A percentile compares a stretch with the other conserved stretches of the same genome.
These are phyloP conservation scores for Dalechampia spathulata DNA, from an alignment of 441 rosid genomes.

Conservation along the genomic window DNA sequence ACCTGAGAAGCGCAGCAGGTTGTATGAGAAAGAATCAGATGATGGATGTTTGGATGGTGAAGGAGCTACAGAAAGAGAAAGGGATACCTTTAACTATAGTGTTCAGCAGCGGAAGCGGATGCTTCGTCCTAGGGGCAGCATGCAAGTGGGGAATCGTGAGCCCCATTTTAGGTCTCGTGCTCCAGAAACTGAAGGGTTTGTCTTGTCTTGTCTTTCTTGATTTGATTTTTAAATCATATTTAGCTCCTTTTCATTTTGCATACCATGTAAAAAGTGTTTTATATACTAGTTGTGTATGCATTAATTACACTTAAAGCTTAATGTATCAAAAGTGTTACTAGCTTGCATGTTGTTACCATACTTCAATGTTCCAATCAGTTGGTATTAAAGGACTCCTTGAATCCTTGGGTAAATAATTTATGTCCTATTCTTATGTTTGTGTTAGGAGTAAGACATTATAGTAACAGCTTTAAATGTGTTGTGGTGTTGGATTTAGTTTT, in stretches of 20 bases:
- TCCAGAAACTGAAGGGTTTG: conserved; percentile 89
- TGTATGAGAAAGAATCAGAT: conserved; percentile 71
- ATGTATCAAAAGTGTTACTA: neutral
- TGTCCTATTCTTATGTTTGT: neutral
- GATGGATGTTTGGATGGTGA: conserved; percentile 85
- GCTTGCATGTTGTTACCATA: neutral
- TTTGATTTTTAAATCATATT: too few relatives aligned
- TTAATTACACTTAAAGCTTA: neutral
- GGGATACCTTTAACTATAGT: conserved; percentile 63
- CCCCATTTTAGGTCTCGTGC: conserved; percentile 52
- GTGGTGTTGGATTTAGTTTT: neutral
- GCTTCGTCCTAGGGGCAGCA: conserved; percentile 93
- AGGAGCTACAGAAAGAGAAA: conserved; percentile 66
- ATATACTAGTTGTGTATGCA: neutral
- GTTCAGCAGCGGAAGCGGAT: conserved; percentile 94
- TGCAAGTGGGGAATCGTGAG: conserved; percentile 70
- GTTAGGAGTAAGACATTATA: neutral
- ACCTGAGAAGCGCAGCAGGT: conserved; percentile 67
- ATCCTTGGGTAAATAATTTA: too few relatives aligned
- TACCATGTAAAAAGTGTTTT: neutral
- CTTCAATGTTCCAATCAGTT: neutral
- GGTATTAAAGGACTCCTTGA: neutral
- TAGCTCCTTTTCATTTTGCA: conserved; percentile 17
- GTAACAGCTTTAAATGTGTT: neutral
- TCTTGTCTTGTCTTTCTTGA: conserved; percentile 13